Base-by-base conservation (phyloP, 75 land plant genomes). In the Ceratopteris richardii region DNA sequence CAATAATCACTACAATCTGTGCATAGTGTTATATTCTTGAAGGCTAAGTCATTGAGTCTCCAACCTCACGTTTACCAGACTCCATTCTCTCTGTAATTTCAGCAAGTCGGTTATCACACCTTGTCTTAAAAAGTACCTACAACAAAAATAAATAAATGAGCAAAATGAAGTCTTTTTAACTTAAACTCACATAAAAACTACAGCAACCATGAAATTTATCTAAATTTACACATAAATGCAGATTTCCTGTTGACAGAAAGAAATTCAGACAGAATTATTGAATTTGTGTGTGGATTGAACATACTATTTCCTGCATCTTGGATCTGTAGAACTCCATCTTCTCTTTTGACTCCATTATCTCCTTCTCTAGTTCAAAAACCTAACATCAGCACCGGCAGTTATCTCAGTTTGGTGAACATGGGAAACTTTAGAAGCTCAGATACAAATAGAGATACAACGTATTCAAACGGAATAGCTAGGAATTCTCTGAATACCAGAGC, bases 251-350 rank as follows among this genome's bases (percentile, higher is more conserved):
- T n/a, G n/a, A n/a, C n/a, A n/a, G n/a, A n/a, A n/a, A n/a, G n/a
- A n/a, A n/a, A n/a, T n/a, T n/a, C n/a, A n/a, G n/a, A 14, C 9
- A 40, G 42, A 40, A 10, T 40, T 9, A 40, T 40, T 9, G 42
- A 40, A 40, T 10, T 40, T 9, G 42, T 9, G 14, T 40, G 42
- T 10, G 42, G 42, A 46, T 46, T 40, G 31, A 29, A 58, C 97
- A 82, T 52, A 92, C 97, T 63, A 93, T 83, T 63, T 93, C 98
- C 65, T 93, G 98, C 77, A 93, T 79, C 76, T 82, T 93, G 13
- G 80, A 59, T 25, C 98, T 87, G 61, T 93, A 93, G 25, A 60
- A 88, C 19, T 85, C 95, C 47, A 80, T 57, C 77, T 88, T 93
- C 58, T 88, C 90, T 61, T 70, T 93, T 0, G 95, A 86, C 57